Evolutionary conservation across 2,329 filamentous ascomycete species (phyloP).

Genomic region (Alternaria burnsii): DNA sequence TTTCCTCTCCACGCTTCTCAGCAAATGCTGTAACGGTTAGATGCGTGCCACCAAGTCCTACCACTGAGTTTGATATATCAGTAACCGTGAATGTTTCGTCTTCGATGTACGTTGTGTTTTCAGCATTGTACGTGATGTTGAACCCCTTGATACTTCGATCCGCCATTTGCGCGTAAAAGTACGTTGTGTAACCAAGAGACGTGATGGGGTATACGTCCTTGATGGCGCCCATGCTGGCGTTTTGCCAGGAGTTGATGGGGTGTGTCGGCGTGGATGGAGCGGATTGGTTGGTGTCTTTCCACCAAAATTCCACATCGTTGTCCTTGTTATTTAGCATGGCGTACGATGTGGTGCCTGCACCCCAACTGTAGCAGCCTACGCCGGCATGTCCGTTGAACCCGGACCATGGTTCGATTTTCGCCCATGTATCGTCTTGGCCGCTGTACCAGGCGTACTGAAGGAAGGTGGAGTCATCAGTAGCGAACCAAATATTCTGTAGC

Average conservation of each 20-base stretch:
- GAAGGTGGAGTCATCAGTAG: conserved; percentile 51
- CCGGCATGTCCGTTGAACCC: conserved; percentile 56
- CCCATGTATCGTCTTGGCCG: conserved; percentile 48
- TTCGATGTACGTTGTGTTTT: conserved; percentile 48
- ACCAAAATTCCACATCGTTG: conserved; percentile 54
- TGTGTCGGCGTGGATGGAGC: conserved; percentile 40
- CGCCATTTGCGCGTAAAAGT: conserved; percentile 53
- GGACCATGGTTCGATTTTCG: conserved; percentile 47
- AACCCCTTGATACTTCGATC: conserved; percentile 51
- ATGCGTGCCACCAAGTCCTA: conserved; percentile 52
- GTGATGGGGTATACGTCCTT: conserved; percentile 50
- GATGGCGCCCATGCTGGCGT: conserved; percentile 41
- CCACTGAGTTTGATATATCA: conserved; percentile 34
- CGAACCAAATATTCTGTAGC: conserved; percentile 53
- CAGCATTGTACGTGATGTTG: conserved; percentile 50
- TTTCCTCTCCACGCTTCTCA: conserved; percentile 20
- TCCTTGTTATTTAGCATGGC: conserved; percentile 54
- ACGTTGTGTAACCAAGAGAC: conserved; percentile 54
- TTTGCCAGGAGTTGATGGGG: conserved; percentile 53
- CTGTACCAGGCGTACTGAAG: conserved; percentile 54
- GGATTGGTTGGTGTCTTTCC: conserved; percentile 55
- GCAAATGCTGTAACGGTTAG: conserved; percentile 50
- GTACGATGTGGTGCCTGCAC: conserved; percentile 50
- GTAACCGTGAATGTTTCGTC: conserved; percentile 47
- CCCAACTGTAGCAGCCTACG: conserved; percentile 57